Evolutionary conservation across 192 early-diverging fungal species (phyloP), one percentile per base, ranked within the genome.

Genomic region (Ambispora gerdemannii): DNA sequence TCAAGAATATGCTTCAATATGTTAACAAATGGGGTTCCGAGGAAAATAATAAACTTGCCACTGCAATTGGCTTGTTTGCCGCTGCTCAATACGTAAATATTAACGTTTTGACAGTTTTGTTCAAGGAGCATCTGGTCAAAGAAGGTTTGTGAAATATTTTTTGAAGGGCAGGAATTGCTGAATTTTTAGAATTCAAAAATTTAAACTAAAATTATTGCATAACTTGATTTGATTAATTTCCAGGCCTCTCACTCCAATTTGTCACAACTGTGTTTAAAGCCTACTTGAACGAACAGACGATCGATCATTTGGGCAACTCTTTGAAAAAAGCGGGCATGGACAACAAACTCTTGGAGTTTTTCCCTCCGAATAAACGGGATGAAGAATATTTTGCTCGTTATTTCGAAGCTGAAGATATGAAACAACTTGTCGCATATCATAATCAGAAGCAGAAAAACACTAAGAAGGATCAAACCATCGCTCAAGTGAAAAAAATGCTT

Each of bases 41-140:
- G 34, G 91, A 97, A 73, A 87, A 87, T 73, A 83, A 82, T 74
- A 94, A 89, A 79, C 80, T 98, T 74, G 90, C 92, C 51, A 80
- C 79, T 3, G 89, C 91, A 66, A 83, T 89, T 63, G 96, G 89
- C 27, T 75, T 88, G 50, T 84, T 95, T 72, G 82, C 88, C 64
- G 78, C 89, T 62, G 81, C 73, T 49, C 85, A 89, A 49, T 82
- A 93, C 52, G 80, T 91, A 38, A 80, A 86, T 19, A 77, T 93
- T 63, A 83, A 83, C 59, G 89, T 93, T 7, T 84, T 98, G 66
- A 83, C 77, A 38, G 83, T 85, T 50, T 76, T 96, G 65, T 86
- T 92, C 72, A 94, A 95, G 81, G 96, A 98, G 71, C 93, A 98
- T 75, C 83, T 98, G 75, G 92, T 95, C 72, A 95, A 94, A 81